Base-by-base conservation (phyloP, 2,329 filamentous ascomycete genomes). In the Aspergillus ochraceus region DNA sequence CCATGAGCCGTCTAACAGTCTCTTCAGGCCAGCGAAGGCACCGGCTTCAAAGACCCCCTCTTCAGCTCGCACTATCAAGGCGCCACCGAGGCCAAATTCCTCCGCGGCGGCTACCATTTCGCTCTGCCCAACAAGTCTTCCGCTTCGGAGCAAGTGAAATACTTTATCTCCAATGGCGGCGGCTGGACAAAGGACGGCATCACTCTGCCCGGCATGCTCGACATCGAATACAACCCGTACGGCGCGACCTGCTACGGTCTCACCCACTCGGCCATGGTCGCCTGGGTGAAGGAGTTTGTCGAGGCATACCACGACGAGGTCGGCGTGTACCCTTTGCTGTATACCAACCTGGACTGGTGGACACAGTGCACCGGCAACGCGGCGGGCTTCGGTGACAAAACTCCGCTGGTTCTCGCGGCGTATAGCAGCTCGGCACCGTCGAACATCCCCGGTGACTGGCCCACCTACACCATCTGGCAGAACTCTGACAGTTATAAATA, bases 61-160 rank as follows among this genome's bases (percentile, higher is more conserved):
- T 85, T 85, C 73, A 77, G 71, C 61, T 67, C 64, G 8, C 81
- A 85, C 68, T 84, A 84, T 70, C 73, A 62, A 3, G 77, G 76
- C 26, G 82, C 83, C 47, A 84, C 83, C 39, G 73, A 76, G 10
- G 82, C 81, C 5, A 78, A 78, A 17, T 71, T 86, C 60, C 81
- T 85, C 70, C 81, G 82, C 39, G 83, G 83, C 45, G 82, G 77
- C 29, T 85, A 85, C 68, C 83, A 86, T 75, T 84, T 84, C 62
- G 83, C 83, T 2, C 77, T 76, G 49, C 83, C 81, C 0, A 75
- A 71, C 52, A 65, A 67, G n/a, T 76, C 75, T 63, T 74, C 77
- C 14, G 82, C 79, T 11, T 70, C 78, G 4, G 69, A 71, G 1
- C 83, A 86, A 65, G 83, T 83, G 4, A 71, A 76, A 14, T 84